These are phyloP conservation scores for Ilyonectria sp. DNA, from an alignment of 2,329 filamentous ascomycete species.

Conservation along the genomic window DNA sequence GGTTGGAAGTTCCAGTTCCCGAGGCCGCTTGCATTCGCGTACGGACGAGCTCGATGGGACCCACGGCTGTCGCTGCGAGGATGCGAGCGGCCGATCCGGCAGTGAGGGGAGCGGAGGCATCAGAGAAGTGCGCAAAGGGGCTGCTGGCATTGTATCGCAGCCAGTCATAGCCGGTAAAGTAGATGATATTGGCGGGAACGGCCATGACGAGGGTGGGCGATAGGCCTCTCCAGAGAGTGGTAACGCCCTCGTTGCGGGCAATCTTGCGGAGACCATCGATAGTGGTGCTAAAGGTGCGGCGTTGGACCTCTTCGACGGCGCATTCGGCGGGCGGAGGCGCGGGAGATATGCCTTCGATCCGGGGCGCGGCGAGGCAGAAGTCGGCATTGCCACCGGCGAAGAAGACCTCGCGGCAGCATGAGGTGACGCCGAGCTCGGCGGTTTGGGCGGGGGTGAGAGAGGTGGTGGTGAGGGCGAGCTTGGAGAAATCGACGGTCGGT, in stretches of 20 bases:
- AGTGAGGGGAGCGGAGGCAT: slow-evolving; percentile 83
- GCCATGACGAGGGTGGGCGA: slow-evolving; percentile 97
- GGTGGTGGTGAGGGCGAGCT: slow-evolving; percentile 69
- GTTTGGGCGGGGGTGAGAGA: slow-evolving; percentile 77
- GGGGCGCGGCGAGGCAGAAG: slow-evolving; percentile 82
- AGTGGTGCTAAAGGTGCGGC: slow-evolving; percentile 89
- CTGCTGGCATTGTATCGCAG: slow-evolving; percentile 81
- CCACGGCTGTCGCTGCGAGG: slow-evolving; percentile 85
- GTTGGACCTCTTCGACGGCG: slow-evolving; percentile 88
- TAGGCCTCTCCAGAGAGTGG: slow-evolving; percentile 91
- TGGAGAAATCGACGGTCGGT: slow-evolving; percentile 68
- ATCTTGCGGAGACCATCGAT: slow-evolving; percentile 95
- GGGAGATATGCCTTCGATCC: slow-evolving; percentile 63
- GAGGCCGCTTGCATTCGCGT: slow-evolving; percentile 90
- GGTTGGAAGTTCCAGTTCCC: slow-evolving; percentile 71
- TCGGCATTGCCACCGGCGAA: slow-evolving; percentile 91
- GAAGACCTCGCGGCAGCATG: slow-evolving; percentile 97
- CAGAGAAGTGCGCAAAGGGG: slow-evolving; percentile 76
- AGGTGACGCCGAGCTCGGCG: slow-evolving; percentile 88
- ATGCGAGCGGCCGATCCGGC: slow-evolving; percentile 85
- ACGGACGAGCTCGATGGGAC: slow-evolving; percentile 93
- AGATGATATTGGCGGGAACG: slow-evolving; percentile 96
- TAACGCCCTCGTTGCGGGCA: slow-evolving; percentile 89
- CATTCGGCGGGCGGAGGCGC: slow-evolving; percentile 74
- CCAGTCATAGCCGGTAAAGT: slow-evolving; percentile 99